Evolutionary conservation across 108 stramenopile species (phyloP).

Genomic region (Skeletonema menzelii): DNA sequence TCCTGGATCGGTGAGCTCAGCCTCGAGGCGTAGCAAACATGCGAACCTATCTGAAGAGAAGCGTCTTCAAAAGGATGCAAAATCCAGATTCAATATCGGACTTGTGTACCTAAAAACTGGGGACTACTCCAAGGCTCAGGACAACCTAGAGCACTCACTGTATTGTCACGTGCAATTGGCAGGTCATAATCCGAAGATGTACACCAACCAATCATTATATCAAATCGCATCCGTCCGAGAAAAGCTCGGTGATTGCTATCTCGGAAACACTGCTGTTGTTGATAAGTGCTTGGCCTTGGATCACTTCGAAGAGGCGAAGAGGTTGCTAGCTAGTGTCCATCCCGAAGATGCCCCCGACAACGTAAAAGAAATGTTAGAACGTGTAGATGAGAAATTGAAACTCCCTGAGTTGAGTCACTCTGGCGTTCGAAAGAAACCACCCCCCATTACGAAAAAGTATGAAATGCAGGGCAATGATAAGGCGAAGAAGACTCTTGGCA

Average conservation of each 20-base stretch:
- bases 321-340: conserved; percentile 22
- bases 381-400: conserved; percentile 31
- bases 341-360: conserved; percentile 33
- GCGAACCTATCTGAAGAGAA: conserved; percentile 9
- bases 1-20: conserved; percentile 8
- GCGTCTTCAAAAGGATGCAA: conserved; percentile 31
- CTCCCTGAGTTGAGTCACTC: conserved; percentile 6
- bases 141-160: conserved; percentile 44
- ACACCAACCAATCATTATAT: conserved; percentile 23
- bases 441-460: background rate
- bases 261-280: conserved; percentile 14
- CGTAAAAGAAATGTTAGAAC: conserved; percentile 25
- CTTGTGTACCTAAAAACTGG: conserved; percentile 44
- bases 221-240: conserved; percentile 33
- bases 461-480: conserved; percentile 14
- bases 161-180: conserved; percentile 33
- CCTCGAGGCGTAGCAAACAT: background rate
- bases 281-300: conserved; percentile 43
- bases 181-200: conserved; percentile 25
- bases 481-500: conserved; percentile 10
- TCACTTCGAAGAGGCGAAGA: conserved; percentile 30
- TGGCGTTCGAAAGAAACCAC: background rate
- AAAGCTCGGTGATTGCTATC: conserved; percentile 41
- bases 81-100: conserved; percentile 43
- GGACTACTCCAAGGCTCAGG: conserved; percentile 39